phyloP scores from a whole-genome alignment of 192 early-diverging fungal species.

The Phlyctochytrium arcticum region DNA sequence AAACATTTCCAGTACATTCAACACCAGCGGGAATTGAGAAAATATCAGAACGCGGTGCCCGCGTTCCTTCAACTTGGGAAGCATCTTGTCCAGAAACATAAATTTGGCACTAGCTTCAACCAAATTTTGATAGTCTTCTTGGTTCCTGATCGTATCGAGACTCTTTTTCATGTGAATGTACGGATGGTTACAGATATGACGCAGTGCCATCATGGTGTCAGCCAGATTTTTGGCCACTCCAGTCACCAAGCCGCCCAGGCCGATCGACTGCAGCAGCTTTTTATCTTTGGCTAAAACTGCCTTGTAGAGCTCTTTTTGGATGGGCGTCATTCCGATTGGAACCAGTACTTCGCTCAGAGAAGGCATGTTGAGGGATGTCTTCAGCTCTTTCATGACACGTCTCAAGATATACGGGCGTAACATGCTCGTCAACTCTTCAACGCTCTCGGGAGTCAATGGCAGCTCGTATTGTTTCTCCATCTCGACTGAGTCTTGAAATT shows the following conservation, averaged over 20 bases:
- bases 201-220: slow-evolving; percentile 63
- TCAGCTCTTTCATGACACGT: slow-evolving; percentile 59
- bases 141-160: neutral
- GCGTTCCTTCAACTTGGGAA: slow-evolving; percentile 54
- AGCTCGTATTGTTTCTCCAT: slow-evolving; percentile 45
- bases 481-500: slow-evolving; percentile 48
- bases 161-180: slow-evolving; percentile 33
- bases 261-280: slow-evolving; percentile 44
- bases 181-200: slow-evolving; percentile 70
- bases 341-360: slow-evolving; percentile 59
- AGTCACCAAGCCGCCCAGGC: slow-evolving; percentile 12
- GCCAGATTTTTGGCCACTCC: slow-evolving; percentile 26
- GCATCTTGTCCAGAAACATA: slow-evolving; percentile 59
- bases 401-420: slow-evolving; percentile 69
- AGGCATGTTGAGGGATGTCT: neutral
- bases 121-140: slow-evolving; percentile 44
- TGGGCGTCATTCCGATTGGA: slow-evolving; percentile 58
- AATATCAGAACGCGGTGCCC: slow-evolving; percentile 76
- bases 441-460: neutral
- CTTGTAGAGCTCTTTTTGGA: slow-evolving; percentile 72
- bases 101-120: slow-evolving; percentile 67
- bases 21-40: slow-evolving; percentile 76
- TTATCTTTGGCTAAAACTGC: slow-evolving; percentile 54
- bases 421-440: slow-evolving; percentile 7
- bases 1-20: slow-evolving; percentile 79